A percentile compares a stretch with the other conserved stretches of the same genome.
phyloP scores from a whole-genome alignment of 2,329 filamentous ascomycete species.

The Diaporthe vexans region DNA sequence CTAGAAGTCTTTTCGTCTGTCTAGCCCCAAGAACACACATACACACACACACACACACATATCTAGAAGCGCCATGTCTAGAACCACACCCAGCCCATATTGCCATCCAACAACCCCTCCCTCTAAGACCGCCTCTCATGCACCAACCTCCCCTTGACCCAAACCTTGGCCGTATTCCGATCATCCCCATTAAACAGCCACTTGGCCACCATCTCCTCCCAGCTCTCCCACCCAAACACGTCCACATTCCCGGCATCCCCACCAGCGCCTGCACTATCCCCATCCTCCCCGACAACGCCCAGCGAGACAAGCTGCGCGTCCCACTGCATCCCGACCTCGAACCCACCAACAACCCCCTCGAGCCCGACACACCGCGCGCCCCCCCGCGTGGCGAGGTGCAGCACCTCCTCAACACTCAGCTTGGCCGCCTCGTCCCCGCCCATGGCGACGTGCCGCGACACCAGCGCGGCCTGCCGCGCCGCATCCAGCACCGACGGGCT shows the following conservation, averaged over 20 bases:
- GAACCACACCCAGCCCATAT: not conserved
- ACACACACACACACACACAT: not conserved
- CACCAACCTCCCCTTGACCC: conserved; percentile 88
- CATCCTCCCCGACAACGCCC: conserved; percentile 61
- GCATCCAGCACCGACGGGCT: conserved; percentile 85
- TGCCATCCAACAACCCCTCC: too few species aligned
- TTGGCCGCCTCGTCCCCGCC: conserved; percentile 67
- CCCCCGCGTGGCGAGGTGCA: conserved; percentile 90
- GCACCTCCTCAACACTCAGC: conserved; percentile 85
- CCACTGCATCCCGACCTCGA: conserved; percentile 89
- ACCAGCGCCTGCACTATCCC: conserved; percentile 52
- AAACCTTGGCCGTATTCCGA: conserved; percentile 88
- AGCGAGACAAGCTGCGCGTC: conserved; percentile 89
- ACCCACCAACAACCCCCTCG: conserved; percentile 79
- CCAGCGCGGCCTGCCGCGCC: conserved; percentile 84
- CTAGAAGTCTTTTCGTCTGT: not conserved
- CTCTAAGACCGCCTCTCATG: conserved; percentile 64
- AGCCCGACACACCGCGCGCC: conserved; percentile 87
- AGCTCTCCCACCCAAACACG: conserved; percentile 92
- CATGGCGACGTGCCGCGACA: conserved; percentile 80
- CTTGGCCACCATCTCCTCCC: conserved; percentile 89
- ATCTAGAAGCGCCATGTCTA: not conserved
- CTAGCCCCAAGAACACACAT: not conserved
- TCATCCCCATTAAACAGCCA: conserved; percentile 97
- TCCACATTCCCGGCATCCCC: conserved; percentile 76